Conservation (phyloP, 2,329 filamentous ascomycete species). For the Paracoccidioides lutzii region DNA sequence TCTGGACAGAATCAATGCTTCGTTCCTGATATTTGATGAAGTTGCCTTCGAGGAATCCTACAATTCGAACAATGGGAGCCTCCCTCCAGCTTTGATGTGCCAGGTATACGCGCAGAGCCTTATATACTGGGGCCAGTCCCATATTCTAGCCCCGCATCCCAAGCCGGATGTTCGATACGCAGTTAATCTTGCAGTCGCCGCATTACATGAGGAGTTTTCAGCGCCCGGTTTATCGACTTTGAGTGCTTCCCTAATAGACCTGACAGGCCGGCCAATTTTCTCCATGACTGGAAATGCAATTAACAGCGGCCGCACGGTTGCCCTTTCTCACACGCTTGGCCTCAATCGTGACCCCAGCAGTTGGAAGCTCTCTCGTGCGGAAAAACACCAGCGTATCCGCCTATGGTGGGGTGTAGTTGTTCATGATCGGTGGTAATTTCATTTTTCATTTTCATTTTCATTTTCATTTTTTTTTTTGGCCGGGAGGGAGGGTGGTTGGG, state of each 20-base stretch:
- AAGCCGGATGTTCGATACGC: conserved; percentile 47
- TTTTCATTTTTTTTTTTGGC: too few species aligned
- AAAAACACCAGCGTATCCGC: conserved; percentile 40
- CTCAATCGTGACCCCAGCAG: conserved; percentile 42
- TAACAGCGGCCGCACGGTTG: conserved; percentile 41
- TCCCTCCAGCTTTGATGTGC: conserved; percentile 45
- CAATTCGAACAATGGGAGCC: conserved; percentile 31
- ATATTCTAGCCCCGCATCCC: conserved; percentile 32
- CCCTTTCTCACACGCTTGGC: conserved; percentile 43
- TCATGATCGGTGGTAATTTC: conserved; percentile 39
- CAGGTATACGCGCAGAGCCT: conserved; percentile 47
- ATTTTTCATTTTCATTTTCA: not conserved
- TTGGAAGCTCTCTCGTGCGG: conserved; percentile 39
- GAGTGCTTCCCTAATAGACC: conserved; percentile 44
- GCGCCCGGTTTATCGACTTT: conserved; percentile 48
- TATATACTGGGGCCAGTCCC: conserved; percentile 44
- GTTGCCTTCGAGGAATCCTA: conserved; percentile 40
- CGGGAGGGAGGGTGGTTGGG: too few species aligned
- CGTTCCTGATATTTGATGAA: conserved; percentile 50
- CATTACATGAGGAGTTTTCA: conserved; percentile 47
- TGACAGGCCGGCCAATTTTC: conserved; percentile 47
- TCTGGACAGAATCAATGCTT: conserved; percentile 44
- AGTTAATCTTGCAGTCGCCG: conserved; percentile 50
- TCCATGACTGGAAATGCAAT: conserved; percentile 47
- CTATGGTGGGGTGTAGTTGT: conserved; percentile 47